A percentile compares a stretch with the other conserved stretches of the same genome.
phyloP scores from a whole-genome alignment of 1,284 basidiomycete species.

The Anthracocystis panici-leucophaei region DNA sequence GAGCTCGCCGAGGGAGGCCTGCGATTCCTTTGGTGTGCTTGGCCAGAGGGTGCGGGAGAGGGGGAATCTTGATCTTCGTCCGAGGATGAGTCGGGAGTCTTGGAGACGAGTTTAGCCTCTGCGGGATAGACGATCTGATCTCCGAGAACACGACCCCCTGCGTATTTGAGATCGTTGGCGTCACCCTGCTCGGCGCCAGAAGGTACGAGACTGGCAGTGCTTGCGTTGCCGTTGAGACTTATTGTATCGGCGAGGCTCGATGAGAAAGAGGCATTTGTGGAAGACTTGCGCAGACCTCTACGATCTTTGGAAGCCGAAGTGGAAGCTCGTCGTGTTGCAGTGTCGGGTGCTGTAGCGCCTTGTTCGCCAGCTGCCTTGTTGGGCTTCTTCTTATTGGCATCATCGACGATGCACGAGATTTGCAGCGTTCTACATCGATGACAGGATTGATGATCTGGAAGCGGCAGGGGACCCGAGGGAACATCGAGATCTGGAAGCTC shows the following conservation, averaged over 20 bases:
- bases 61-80: conserved; percentile 24
- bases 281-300: conserved; percentile 17
- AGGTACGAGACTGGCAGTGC: conserved; percentile 16
- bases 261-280: conserved; percentile 22
- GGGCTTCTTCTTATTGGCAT: conserved; percentile 37
- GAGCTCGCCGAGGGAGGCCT: conserved; percentile 3
- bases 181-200: conserved; percentile 15
- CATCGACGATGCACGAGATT: conserved; percentile 46
- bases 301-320: conserved; percentile 4
- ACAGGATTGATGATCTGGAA: conserved; percentile 39
- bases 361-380: conserved; percentile 13
- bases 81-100: conserved; percentile 32
- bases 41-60: conserved; percentile 1
- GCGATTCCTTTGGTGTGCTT: background rate
- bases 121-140: conserved; percentile 46
- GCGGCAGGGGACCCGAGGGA: conserved; percentile 31
- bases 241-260: conserved; percentile 11
- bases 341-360: background rate
- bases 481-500: conserved; percentile 44
- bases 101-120: conserved; percentile 30
- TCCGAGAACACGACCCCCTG: conserved; percentile 38
- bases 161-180: conserved; percentile 27
- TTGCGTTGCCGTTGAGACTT: conserved; percentile 14
- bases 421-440: conserved; percentile 44
- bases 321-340: conserved; percentile 9